Evolutionary conservation across 148 eudicot species (phyloP), one percentile per base, ranked within the genome.

Genomic region (Fagopyrum homotropicum): DNA sequence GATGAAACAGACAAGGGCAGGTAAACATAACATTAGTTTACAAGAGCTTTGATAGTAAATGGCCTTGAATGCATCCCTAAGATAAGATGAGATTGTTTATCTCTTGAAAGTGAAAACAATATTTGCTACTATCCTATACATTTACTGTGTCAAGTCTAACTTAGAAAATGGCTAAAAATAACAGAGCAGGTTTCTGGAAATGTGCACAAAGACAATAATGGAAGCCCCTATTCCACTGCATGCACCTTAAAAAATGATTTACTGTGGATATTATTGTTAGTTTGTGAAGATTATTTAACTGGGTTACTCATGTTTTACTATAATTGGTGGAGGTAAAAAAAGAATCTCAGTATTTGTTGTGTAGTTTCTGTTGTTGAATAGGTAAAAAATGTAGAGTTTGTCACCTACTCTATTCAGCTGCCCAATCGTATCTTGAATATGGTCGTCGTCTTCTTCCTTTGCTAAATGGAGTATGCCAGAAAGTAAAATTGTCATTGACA

Each of bases 121-220:
- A 26, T 3, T 26, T 19, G 66, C 66, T 59, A 59, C 9, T 22
- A 22, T 22, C 14, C 4, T 59, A 59, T 40, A 26, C 66, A 56
- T 56, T 15, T 4, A 52, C n/a, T 14, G 66, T 60, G 22, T 60
- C 66, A 19, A n/a, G 40, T 30, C 3, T 35, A 35, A 35, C n/a
- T 64, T 66, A 43, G 19, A 66, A 66, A 66, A 66, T 66, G 47
- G 19, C 71, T 40, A 66, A 40, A 35, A 35, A 63, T 63, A 12
- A 9, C 6, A 59, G 7, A 59, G 40, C 12, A 22, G 26, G 69
- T 9, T 30, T 29, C 16, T 59, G 9, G 26, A 63, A 63, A 43
- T 66, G 71, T 66, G 70, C 71, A 66, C 46, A 66, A 40, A 40
- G 19, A 66, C 71, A 66, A 66, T 66, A 66, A 66, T 66, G 71